A percentile compares a stretch with the other conserved stretches of the same genome.
phyloP scores from a whole-genome alignment of 208 protist genomes.

The Wallacemonas sp. region DNA sequence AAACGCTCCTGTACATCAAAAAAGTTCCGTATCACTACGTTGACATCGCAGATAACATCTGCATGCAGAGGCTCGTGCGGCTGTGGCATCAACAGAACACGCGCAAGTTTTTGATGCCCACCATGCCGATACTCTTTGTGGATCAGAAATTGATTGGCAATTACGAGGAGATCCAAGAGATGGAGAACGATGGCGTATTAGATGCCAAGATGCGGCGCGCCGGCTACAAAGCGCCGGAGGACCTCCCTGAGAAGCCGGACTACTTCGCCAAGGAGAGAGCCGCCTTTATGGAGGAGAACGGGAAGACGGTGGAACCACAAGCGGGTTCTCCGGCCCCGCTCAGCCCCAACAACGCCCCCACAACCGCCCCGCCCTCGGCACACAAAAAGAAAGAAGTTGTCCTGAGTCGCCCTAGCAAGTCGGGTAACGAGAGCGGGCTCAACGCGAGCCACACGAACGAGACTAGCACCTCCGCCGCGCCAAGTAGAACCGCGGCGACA shows the following conservation, averaged over 20 bases:
- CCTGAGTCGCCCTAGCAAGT: not conserved
- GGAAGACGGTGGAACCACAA: not conserved
- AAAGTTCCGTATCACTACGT: conserved; percentile 62
- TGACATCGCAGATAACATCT: conserved; percentile 64
- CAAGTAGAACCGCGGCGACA: no score
- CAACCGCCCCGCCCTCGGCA: not conserved
- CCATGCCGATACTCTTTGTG: conserved; percentile 64
- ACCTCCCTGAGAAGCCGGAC: conserved; percentile 15
- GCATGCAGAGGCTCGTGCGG: conserved; percentile 44
- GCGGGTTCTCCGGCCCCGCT: not conserved
- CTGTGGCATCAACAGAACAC: conserved; percentile 38
- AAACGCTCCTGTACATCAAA: conserved; percentile 68
- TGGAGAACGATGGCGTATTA: conserved; percentile 65
- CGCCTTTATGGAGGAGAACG: not conserved
- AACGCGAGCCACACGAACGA: no score
- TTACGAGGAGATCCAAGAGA: conserved; percentile 58
- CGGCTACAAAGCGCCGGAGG: conserved; percentile 26
- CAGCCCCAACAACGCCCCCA: not conserved
- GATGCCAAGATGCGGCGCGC: conserved; percentile 38
- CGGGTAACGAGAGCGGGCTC: no score
- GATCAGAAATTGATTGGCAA: conserved; percentile 53
- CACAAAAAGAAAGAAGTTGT: conserved; percentile 1
- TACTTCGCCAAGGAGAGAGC: conserved; percentile 13
- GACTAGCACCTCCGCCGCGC: no score
- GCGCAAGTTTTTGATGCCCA: conserved; percentile 17